These are phyloP conservation scores for Fusarium clavum DNA, from an alignment of 2,329 filamentous ascomycete genomes.

Conservation along the genomic window DNA sequence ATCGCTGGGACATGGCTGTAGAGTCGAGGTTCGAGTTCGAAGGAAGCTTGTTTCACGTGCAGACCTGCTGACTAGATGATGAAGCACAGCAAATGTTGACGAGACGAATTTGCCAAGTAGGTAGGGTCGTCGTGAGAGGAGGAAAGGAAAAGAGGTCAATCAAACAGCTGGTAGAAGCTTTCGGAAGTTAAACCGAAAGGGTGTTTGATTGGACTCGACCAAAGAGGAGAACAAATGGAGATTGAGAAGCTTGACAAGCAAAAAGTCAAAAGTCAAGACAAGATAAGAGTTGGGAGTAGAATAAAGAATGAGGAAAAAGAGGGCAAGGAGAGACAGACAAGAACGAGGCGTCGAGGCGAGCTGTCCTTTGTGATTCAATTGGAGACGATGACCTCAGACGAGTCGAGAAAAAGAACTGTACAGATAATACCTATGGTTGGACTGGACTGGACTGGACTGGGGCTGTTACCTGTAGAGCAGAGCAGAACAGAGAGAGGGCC, in stretches of 20 bases:
- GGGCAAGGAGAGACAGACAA: slow-evolving; percentile 40
- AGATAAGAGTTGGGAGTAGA: slow-evolving; percentile 3
- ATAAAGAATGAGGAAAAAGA: slow-evolving; percentile 24
- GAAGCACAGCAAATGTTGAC: slow-evolving; percentile 19
- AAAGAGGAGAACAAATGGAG: slow-evolving; percentile 21
- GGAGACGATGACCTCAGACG: slow-evolving; percentile 49
- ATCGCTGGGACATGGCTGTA: slow-evolving; percentile 60
- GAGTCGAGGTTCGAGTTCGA: slow-evolving; percentile 12
- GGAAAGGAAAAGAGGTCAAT: neutral
- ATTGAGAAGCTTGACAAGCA: slow-evolving; percentile 29
- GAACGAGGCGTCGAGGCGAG: slow-evolving; percentile 37
- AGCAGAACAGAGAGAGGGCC: neutral
- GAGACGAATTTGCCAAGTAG: neutral
- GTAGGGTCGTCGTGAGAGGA: slow-evolving; percentile 9
- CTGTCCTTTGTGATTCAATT: slow-evolving; percentile 47
- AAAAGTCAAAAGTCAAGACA: slow-evolving; percentile 15
- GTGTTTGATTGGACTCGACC: slow-evolving; percentile 20
- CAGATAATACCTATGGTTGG: neutral
- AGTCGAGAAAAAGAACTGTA: slow-evolving; percentile 16
- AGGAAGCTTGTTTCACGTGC: slow-evolving; percentile 37
- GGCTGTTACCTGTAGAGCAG: neutral
- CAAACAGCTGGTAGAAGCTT: slow-evolving; percentile 26
- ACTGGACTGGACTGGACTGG: neutral
- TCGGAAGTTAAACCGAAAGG: slow-evolving; percentile 10
- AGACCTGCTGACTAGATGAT: slow-evolving; percentile 45